phyloP scores from a whole-genome alignment of 805 yeast species.

The Saccharomycopsis sp. region DNA sequence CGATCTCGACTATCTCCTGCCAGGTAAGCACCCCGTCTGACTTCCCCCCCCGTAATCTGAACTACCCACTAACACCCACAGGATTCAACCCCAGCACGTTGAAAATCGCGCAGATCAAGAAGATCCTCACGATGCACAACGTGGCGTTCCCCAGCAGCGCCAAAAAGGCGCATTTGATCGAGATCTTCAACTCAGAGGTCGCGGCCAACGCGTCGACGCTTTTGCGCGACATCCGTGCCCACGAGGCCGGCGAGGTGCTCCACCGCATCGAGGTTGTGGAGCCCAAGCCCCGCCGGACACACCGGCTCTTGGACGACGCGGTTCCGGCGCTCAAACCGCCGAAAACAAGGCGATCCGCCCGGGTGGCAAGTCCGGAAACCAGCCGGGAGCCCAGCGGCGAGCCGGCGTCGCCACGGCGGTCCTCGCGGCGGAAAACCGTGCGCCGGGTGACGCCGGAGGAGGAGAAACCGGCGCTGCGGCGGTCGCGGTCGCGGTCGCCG shows the following conservation, averaged over 20 bases:
- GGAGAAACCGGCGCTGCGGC: too few relatives aligned
- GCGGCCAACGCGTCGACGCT: conserved; percentile 41
- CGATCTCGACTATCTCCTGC: conserved; percentile 16
- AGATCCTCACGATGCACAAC: conserved; percentile 55
- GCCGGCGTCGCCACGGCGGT: not conserved
- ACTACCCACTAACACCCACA: conserved; percentile 24
- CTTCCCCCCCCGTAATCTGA: not conserved
- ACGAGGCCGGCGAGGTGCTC: conserved; percentile 30
- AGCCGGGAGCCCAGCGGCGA: not conserved
- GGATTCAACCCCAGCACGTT: conserved; percentile 65
- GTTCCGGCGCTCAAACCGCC: not conserved
- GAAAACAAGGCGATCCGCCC: not conserved
- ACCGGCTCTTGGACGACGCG: not conserved
- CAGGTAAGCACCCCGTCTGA: conserved; percentile 12
- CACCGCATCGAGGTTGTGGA: conserved; percentile 33
- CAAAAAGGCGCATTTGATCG: conserved; percentile 59
- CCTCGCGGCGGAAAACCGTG: not conserved
- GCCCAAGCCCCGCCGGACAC: too few relatives aligned
- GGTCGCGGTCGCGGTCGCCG: conserved; percentile 2
- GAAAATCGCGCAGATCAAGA: conserved; percentile 64
- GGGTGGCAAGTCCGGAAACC: not conserved
- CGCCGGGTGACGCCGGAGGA: not conserved
- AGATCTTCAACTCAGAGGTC: conserved; percentile 50
- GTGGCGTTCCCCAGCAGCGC: conserved; percentile 55
- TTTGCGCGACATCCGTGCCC: conserved; percentile 28